These are phyloP conservation scores for Phellopilus nigrolimitatus DNA, from an alignment of 1,284 basidiomycete species.

Conservation along the genomic window DNA sequence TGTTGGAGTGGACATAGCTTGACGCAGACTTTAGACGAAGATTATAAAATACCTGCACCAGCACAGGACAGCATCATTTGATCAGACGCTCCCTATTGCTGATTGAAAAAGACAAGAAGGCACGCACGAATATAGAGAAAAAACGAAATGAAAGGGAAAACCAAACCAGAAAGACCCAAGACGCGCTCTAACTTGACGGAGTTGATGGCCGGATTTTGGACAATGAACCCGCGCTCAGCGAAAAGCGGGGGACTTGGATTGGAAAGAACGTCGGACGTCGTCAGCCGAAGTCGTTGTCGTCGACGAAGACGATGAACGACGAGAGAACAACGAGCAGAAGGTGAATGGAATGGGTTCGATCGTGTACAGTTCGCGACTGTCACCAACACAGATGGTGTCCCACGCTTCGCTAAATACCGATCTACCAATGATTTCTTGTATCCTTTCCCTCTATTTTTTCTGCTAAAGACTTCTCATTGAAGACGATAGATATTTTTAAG, in stretches of 20 bases:
- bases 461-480: too few relatives aligned
- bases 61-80: neutral
- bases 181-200: neutral
- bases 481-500: too few relatives aligned
- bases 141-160: conserved; percentile 3
- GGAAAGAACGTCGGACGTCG: conserved; percentile 12
- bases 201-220: conserved; percentile 7
- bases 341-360: conserved; percentile 7
- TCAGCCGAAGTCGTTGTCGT: conserved; percentile 11
- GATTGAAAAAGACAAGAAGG: neutral
- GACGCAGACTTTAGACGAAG: conserved; percentile 7
- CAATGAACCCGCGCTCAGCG: conserved; percentile 15
- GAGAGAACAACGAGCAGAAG: conserved; percentile 13
- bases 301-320: conserved; percentile 7
- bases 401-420: too few relatives aligned
- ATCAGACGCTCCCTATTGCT: neutral
- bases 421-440: too few relatives aligned
- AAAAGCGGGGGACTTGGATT: conserved; percentile 14
- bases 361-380: neutral
- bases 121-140: neutral
- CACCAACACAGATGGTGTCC: neutral
- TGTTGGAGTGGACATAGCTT: conserved; percentile 18
- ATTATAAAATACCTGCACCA: conserved; percentile 1
- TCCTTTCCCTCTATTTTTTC: too few relatives aligned
- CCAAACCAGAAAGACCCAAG: conserved; percentile 15